Percentiles rank a stretch among this genome's conserved stretches.
These are phyloP conservation scores for Cladosporium sp. DNA, from an alignment of 2,329 filamentous ascomycete species.

Conservation along the genomic window DNA sequence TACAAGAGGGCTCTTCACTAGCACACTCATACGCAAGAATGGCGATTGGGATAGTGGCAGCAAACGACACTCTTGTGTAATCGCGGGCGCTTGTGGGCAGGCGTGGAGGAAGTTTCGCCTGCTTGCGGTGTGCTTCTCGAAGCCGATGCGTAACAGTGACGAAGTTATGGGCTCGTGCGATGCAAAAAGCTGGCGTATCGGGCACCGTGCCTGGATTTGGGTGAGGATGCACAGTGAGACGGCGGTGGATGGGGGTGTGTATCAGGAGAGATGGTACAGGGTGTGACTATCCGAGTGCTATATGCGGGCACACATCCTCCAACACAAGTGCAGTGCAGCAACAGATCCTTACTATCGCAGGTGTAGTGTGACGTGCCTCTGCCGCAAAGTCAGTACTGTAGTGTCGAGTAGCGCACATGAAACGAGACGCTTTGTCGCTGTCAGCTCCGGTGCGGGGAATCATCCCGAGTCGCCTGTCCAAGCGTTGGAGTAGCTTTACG, in stretches of 20 bases:
- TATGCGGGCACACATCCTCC: not conserved
- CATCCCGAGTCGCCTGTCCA: not conserved
- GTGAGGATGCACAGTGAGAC: not conserved
- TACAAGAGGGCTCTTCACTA: slow-evolving; percentile 19
- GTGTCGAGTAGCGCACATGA: not conserved
- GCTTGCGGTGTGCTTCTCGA: slow-evolving; percentile 2
- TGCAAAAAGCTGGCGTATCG: slow-evolving; percentile 13
- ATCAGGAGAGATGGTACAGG: not conserved
- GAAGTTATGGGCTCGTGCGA: slow-evolving; percentile 20
- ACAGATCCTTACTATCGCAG: not conserved
- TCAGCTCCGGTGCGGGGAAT: not conserved
- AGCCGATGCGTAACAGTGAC: slow-evolving; percentile 17
- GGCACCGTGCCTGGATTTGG: not conserved
- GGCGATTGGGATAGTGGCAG: not conserved
- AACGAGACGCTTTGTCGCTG: not conserved
- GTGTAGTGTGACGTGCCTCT: slow-evolving; percentile 7
- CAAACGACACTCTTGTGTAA: slow-evolving; percentile 20
- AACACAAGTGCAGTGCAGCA: not conserved
- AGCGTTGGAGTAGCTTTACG: slow-evolving; percentile 1
- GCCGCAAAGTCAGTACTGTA: not conserved
- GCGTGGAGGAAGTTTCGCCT: slow-evolving; percentile 14
- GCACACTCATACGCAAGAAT: slow-evolving; percentile 19
- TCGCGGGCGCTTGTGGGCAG: slow-evolving; percentile 11
- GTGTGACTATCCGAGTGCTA: slow-evolving; percentile 2
- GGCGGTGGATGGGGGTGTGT: not conserved